phyloP scores from a whole-genome alignment of 768 basidiomycete species.

The Kwoniella mangroviensis region DNA sequence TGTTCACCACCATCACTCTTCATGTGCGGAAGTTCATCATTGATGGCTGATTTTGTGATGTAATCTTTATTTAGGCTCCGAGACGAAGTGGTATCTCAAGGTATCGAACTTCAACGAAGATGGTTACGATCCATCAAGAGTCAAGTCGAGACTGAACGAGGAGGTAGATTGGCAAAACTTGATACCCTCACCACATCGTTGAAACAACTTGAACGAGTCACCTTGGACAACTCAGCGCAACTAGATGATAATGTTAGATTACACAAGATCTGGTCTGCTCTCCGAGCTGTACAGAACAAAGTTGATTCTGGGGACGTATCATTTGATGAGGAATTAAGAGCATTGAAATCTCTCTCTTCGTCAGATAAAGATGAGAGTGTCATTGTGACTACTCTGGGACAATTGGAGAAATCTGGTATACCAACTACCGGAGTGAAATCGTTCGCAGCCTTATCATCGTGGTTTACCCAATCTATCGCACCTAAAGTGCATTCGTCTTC shows the following conservation, averaged over 20 bases:
- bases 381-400: conserved; percentile 75
- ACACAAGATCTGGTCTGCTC: conserved; percentile 89
- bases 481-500: conserved; percentile 87
- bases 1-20: background rate
- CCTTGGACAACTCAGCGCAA: conserved; percentile 85
- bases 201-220: conserved; percentile 87
- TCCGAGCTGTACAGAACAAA: conserved; percentile 74
- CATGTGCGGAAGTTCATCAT: background rate
- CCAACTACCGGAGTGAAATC: conserved; percentile 69
- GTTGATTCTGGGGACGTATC: conserved; percentile 71
- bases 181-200: conserved; percentile 88
- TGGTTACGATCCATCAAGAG: conserved; percentile 97
- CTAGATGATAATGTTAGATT: conserved; percentile 92
- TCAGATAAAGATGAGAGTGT: conserved; percentile 69
- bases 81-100: conserved; percentile 93
- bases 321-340: conserved; percentile 87
- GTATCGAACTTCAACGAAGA: conserved; percentile 92
- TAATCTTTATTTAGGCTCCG: conserved; percentile 66
- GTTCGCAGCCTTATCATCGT: conserved; percentile 83
- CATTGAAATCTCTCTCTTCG: conserved; percentile 64
- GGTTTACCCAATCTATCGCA: conserved; percentile 82
- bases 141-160: conserved; percentile 93
- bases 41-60: conserved; percentile 7
- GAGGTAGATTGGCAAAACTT: conserved; percentile 90
- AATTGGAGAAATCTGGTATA: conserved; percentile 55